Base-by-base conservation (phyloP, 2,329 filamentous ascomycete species). In the Fusarium sp. region DNA sequence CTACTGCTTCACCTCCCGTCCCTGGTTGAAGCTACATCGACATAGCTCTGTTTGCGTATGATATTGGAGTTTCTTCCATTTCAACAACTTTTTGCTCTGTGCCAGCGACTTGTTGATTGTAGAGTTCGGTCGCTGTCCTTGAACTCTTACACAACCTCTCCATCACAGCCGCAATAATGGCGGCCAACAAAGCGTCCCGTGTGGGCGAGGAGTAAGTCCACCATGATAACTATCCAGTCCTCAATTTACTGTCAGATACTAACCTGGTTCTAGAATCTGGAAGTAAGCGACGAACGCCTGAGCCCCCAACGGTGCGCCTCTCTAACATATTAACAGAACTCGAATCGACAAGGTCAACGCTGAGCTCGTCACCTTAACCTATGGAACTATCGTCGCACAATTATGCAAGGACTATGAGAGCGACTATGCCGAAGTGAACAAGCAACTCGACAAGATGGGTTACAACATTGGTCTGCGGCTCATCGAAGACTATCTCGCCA, bases 361-460 rank as follows among this genome's bases (percentile, higher is more conserved):
- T 73, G 96, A 99, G 85, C 89, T 99, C 69, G 95, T 99, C 58
- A 98, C 95, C 49, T 89, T 99, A 78, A 99, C 96, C 37, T 99
- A 99, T 82, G 96, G 96, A 79, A 98, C 96, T 29, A 97, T 99
- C 72, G 96, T 99, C 63, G 93, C 94, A 63, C 95, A 98, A 82
- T 87, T 99, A 74, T 98, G 95, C 86, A 95, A 95, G 82, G 96
- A 99, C 85, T 97, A 95, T 81, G 94, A 98, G 77, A 91, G 90
- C 78, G 94, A 98, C 84, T 99, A 99, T 80, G 86, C 90, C 57
- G 94, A 98, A 81, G 95, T 99, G 80, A 99, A 99, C 85, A 94
- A 95, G 82, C 96, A 99, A 82, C 88, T 99, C 48, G 96, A 99
- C 80, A 97, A 95, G 84, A 99, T 99, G 96, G 96, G 96, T 61